Base-by-base conservation (phyloP, 2,329 filamentous ascomycete genomes). In the Coniochaeta hoffmannii region DNA sequence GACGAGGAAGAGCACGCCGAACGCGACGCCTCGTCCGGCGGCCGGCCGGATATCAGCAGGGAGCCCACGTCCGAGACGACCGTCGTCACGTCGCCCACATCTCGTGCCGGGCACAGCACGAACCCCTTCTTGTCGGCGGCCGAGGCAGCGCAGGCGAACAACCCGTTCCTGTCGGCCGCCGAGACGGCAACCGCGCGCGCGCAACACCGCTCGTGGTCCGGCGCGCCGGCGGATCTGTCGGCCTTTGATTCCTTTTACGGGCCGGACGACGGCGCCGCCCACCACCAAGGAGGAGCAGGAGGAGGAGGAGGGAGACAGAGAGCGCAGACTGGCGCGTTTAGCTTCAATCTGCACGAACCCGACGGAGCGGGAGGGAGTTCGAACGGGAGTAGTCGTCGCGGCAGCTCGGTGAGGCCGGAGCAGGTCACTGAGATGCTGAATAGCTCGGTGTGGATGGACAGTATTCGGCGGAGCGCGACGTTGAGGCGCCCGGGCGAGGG, bases 1-100 rank as follows among this genome's bases (percentile, higher is more conserved):
- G 88, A 93, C 56, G 86, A 90, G 60, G 81, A 83, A 44, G 79
- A 79, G 55, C 71, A 60, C 61, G 65, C 64, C 32, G 65, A 62
- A 61, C 56, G 58, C 41, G 54, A 56, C 55, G 0, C 56, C n/a
- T 22, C 69, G 59, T 14, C 55, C 55, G 1, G 60, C 60, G 36
- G 58, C 57, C 12, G 83, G 73, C 0, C 81, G 81, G 0, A 81
- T 81, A 56, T 84, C 79, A 8, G 69, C 70, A 8, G 85, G 73
- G 1, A 85, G 74, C 54, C 85, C 81, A 75, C 71, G 2, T 85
- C 72, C 15, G 71, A 69, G 4, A 82, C 79, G 4, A 81, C 82
- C 53, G n/a, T 17, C 32, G 34, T 31, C 24, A 31, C 15, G 4
- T 38, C 34, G 4, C 50, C 31, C 4, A 17, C 12, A 3, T 22